Evolutionary conservation across 2,329 filamentous ascomycete species (phyloP), one percentile per base, ranked within the genome.

Genomic region (Tolypocladium nubicola): DNA sequence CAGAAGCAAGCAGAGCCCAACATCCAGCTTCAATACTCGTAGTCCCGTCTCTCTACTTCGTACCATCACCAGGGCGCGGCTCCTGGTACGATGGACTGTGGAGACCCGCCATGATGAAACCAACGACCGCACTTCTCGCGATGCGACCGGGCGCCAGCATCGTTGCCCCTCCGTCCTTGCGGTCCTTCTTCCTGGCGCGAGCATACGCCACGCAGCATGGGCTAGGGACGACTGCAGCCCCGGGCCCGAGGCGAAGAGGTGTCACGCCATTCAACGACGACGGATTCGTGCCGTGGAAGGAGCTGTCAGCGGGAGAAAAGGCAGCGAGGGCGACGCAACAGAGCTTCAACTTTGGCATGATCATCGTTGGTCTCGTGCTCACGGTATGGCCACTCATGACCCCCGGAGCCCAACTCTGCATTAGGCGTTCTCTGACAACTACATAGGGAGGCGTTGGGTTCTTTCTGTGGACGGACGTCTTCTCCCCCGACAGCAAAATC

Each of bases 181-280:
- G 73, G 58, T 70, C 71, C 41, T 62, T 75, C 45, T 58, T 76
- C 49, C 61, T 70, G 39, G 70, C 71, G 60, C 79, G 83, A 66
- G 69, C 72, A 54, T 87, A 86, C 73, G 81, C 85, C 59, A 85
- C 83, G 50, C 78, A 86, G 54, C 80, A 75, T 59, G 75, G 74
- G 59, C 63, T 78, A 23, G 70, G 68, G 23, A 63, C 73, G 16
- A 61, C 69, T 7, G 59, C 71, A 0, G 59, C 60, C 60, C 63
- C 78, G 14, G 67, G 73, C 14, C 69, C 84, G 33, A 82, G 79
- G 61, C 81, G 89, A 56, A 85, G 82, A 66, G 79, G 85, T 43
- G 85, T 97, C 33, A 96, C 91, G 0, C 82, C 93, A 0, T 86
- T 92, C 66, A 94, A 90, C 65, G 93, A 97, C 65, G 88, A 90